phyloP scores from a whole-genome alignment of 164 flowering plant species.

The Brasenia schreberi region DNA sequence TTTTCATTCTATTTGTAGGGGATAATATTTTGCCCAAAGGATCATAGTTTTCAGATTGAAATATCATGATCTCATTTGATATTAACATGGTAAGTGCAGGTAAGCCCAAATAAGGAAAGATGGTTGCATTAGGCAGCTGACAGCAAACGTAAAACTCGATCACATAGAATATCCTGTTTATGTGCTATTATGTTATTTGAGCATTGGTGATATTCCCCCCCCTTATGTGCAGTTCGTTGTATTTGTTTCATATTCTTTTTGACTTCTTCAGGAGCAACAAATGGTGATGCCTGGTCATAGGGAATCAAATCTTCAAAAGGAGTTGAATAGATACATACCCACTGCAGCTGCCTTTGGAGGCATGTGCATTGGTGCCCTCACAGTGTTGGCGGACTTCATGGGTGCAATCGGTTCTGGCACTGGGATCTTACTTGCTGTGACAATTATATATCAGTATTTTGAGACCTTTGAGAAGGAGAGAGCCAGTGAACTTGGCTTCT shows the following conservation, averaged over 20 bases:
- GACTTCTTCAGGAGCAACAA: constrained; percentile 31
- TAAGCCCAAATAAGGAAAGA: too few relatives aligned
- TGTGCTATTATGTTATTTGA: not conserved
- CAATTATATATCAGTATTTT: constrained; percentile 40
- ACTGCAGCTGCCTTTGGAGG: constrained; percentile 64
- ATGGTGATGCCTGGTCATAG: constrained; percentile 56
- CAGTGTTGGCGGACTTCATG: constrained; percentile 50
- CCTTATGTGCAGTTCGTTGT: not conserved
- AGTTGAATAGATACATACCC: constrained; percentile 44
- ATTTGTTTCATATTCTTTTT: not conserved
- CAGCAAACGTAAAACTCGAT: too few relatives aligned
- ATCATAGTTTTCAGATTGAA: too few relatives aligned
- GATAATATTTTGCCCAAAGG: too few relatives aligned
- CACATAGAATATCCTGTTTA: too few relatives aligned
- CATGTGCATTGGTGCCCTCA: constrained; percentile 43
- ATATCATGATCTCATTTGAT: too few relatives aligned
- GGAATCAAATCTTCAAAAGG: constrained; percentile 38
- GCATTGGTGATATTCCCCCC: not conserved
- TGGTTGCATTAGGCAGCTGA: too few relatives aligned
- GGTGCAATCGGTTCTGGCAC: constrained; percentile 50
- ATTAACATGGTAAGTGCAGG: too few relatives aligned
- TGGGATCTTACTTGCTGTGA: constrained; percentile 40
- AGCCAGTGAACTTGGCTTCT: constrained; percentile 42
- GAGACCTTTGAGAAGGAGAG: constrained; percentile 49
- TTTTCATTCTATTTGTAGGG: too few relatives aligned